Percentiles rank a stretch among this genome's conserved stretches.
Evolutionary conservation across 2,329 filamentous ascomycete genomes (phyloP).

Genomic region (Monilinia fructicola): DNA sequence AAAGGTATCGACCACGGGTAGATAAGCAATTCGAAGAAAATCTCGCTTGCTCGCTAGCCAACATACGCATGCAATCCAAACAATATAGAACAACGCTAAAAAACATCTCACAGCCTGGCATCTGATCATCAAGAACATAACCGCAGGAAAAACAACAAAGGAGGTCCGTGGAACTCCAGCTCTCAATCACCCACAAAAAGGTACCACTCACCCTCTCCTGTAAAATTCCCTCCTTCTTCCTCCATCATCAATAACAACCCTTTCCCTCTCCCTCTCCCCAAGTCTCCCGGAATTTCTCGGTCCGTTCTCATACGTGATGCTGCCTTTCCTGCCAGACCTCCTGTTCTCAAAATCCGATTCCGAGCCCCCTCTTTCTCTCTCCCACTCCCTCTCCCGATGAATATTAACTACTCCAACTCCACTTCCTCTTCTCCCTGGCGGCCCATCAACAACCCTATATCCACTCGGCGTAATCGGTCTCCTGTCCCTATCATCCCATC

Average conservation of each 20-base stretch:
- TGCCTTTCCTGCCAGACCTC: background rate
- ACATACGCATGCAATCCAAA: too few species aligned
- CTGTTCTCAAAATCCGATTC: background rate
- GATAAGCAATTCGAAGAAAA: too few species aligned
- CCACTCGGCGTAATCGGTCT: slow-evolving; percentile 5
- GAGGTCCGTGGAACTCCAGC: too few species aligned
- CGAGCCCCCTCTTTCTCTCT: background rate
- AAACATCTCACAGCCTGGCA: too few species aligned
- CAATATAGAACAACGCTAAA: too few species aligned
- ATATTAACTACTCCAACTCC: background rate
- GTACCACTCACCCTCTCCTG: background rate
- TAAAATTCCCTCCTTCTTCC: slow-evolving; percentile 14
- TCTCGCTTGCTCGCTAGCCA: too few species aligned
- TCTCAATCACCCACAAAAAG: background rate
- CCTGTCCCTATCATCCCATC: background rate
- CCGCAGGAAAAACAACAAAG: too few species aligned
- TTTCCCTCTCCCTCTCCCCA: slow-evolving; percentile 7
- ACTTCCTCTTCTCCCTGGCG: background rate
- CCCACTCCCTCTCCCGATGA: slow-evolving; percentile 5
- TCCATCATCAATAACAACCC: slow-evolving; percentile 14
- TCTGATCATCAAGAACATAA: too few species aligned
- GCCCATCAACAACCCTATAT: slow-evolving; percentile 13
- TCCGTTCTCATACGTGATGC: slow-evolving; percentile 1
- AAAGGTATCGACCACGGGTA: too few species aligned
- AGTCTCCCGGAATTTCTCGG: slow-evolving; percentile 8